Percentiles rank a stretch among this genome's conserved stretches.
Evolutionary conservation across 371 early-diverging fungal species (phyloP).

Genomic region (Mucor mucedo): DNA sequence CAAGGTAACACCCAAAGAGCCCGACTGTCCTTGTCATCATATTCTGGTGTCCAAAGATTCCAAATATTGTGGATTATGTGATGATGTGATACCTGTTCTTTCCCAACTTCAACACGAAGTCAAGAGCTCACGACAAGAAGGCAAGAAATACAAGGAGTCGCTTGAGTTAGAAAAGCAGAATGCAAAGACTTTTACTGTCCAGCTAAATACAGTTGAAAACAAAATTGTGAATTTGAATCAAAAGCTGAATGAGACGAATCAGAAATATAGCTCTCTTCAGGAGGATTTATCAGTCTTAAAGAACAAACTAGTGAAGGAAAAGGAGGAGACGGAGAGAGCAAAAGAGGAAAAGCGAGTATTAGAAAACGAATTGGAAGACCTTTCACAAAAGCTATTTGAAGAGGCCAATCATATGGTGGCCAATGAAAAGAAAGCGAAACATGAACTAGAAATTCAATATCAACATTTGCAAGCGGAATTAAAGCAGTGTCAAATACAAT

Average conservation of each 20-base stretch:
- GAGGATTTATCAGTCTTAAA: slow-evolving; percentile 50
- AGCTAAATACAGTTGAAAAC: slow-evolving; percentile 35
- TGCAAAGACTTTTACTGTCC: slow-evolving; percentile 20
- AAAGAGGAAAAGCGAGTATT: slow-evolving; percentile 71
- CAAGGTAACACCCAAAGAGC: slow-evolving; percentile 15
- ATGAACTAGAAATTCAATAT: slow-evolving; percentile 51
- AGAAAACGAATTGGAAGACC: slow-evolving; percentile 87
- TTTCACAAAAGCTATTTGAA: slow-evolving; percentile 84
- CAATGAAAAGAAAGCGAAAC: slow-evolving; percentile 65
- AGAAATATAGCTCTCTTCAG: slow-evolving; percentile 40
- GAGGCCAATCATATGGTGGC: slow-evolving; percentile 91
- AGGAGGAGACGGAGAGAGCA: slow-evolving; percentile 79
- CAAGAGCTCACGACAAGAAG: slow-evolving; percentile 32
- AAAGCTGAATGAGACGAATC: slow-evolving; percentile 35
- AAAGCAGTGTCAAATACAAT: slow-evolving; percentile 58
- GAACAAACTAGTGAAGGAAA: slow-evolving; percentile 67
- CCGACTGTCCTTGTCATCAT: slow-evolving; percentile 45
- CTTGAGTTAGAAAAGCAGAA: slow-evolving; percentile 28
- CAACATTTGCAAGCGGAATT: slow-evolving; percentile 56
- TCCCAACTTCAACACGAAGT: slow-evolving; percentile 44
- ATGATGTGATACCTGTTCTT: slow-evolving; percentile 50
- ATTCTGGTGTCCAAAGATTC: slow-evolving; percentile 38
- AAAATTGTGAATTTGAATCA: slow-evolving; percentile 37
- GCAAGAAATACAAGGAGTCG: slow-evolving; percentile 32
- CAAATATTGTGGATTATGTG: slow-evolving; percentile 51